A percentile compares a stretch with the other conserved stretches of the same genome.
Conservation (phyloP, 352 stramenopile genomes). For the Phytophthora pseudosyringae region DNA sequence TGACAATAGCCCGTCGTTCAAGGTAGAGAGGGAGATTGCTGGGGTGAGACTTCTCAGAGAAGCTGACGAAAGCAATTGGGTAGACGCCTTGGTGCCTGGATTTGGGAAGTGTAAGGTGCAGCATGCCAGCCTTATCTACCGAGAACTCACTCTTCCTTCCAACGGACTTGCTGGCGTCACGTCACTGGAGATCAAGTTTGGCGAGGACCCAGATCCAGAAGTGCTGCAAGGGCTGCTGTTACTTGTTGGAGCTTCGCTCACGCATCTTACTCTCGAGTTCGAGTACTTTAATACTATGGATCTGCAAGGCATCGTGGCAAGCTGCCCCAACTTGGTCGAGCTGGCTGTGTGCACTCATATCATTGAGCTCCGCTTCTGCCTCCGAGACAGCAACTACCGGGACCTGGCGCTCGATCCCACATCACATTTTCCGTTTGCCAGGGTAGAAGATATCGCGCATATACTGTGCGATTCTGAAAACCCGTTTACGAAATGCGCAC, state of each 20-base stretch:
- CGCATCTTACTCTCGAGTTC: constrained; percentile 27
- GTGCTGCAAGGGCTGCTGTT: constrained; percentile 26
- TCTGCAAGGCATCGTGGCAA: constrained; percentile 30
- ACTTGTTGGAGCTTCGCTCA: constrained; percentile 29
- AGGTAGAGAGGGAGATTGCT: constrained; percentile 18
- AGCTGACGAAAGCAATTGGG: background rate
- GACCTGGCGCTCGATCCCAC: constrained; percentile 19
- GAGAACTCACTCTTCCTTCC: constrained; percentile 13
- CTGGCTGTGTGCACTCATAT: constrained; percentile 27
- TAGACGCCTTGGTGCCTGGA: constrained; percentile 25
- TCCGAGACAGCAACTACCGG: constrained; percentile 26
- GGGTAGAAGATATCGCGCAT: constrained; percentile 12
- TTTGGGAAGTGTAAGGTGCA: constrained; percentile 33
- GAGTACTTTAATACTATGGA: constrained; percentile 23
- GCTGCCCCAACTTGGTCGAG: constrained; percentile 29
- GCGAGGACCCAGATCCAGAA: constrained; percentile 25
- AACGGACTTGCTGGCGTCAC: constrained; percentile 33
- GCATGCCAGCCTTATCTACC: constrained; percentile 6
- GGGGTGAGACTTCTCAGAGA: constrained; percentile 17
- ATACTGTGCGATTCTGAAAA: constrained; percentile 24
- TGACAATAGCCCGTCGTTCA: constrained; percentile 7
- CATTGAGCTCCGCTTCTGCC: constrained; percentile 29
- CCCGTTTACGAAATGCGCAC: constrained; percentile 23
- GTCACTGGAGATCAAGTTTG: constrained; percentile 27
- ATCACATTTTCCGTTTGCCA: constrained; percentile 9